Conservation (phyloP, 495 filamentous ascomycete genomes). For the Amphirosellinia nigrospora region DNA sequence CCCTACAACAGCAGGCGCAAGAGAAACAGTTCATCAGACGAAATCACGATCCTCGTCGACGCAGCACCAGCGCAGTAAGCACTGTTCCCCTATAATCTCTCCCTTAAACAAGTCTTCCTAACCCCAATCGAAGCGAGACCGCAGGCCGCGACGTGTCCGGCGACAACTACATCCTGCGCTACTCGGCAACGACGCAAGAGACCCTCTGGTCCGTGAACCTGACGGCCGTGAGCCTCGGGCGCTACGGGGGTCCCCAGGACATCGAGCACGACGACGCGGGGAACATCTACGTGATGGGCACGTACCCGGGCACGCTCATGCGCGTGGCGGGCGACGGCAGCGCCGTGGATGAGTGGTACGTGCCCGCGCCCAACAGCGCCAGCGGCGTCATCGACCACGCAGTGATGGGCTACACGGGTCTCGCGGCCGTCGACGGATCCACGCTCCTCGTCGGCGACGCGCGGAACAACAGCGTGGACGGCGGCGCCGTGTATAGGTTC, state of each 20-base stretch:
- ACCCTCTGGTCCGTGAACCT: constrained; percentile 41
- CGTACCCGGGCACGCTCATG: constrained; percentile 40
- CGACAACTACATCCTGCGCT: constrained; percentile 39
- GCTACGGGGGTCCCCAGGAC: constrained; percentile 44
- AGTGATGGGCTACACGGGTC: constrained; percentile 36
- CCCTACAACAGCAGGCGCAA: constrained; percentile 27
- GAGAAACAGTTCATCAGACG: constrained; percentile 18
- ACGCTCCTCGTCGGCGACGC: constrained; percentile 38
- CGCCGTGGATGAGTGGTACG: constrained; percentile 39
- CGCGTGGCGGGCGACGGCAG: constrained; percentile 34
- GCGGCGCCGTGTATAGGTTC: constrained; percentile 41
- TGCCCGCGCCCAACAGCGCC: neutral
- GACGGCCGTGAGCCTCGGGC: constrained; percentile 31
- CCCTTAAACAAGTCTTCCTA: neutral
- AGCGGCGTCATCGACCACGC: constrained; percentile 26
- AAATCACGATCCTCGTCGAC: constrained; percentile 42
- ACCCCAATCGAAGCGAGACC: constrained; percentile 29
- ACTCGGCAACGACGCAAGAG: constrained; percentile 22
- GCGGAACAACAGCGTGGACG: constrained; percentile 31
- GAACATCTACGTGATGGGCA: constrained; percentile 45
- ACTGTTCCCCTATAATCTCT: neutral
- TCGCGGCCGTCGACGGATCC: constrained; percentile 35
- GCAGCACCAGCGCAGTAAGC: constrained; percentile 26
- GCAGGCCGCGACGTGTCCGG: constrained; percentile 37
- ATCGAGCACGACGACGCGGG: constrained; percentile 40